Evolutionary conservation across 441 rosid species (phyloP).

Genomic region (Corymbia citriodora): DNA sequence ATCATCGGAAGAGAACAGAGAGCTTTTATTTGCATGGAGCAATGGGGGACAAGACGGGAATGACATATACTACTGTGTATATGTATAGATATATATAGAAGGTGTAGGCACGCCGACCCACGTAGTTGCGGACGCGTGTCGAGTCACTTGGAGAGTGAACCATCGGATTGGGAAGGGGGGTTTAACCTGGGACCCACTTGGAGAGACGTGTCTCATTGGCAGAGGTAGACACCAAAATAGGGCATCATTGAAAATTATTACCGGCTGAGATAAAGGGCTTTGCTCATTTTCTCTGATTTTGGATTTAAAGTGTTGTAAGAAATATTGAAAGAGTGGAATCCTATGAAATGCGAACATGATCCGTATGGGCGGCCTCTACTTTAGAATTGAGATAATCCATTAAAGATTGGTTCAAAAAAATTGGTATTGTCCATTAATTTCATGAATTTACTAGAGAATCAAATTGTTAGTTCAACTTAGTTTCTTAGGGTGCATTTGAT

Average conservation of each 20-base stretch:
- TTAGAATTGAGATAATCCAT: neutral
- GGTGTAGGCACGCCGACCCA: neutral
- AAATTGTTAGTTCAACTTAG: accelerated
- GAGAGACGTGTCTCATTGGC: neutral
- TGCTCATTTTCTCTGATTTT: neutral
- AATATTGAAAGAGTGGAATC: neutral
- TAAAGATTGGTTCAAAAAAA: too few relatives aligned
- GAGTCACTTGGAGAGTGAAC: neutral
- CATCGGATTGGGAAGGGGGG: neutral
- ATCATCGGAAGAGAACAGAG: neutral
- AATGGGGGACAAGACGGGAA: neutral
- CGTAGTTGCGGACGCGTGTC: slow-evolving; percentile 32
- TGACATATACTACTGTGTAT: neutral
- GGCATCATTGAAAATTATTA: neutral
- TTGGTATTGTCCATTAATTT: accelerated
- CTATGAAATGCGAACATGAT: neutral
- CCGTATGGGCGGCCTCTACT: neutral
- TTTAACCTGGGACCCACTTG: neutral
- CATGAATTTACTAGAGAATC: accelerated
- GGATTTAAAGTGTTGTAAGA: neutral
- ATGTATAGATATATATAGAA: slow-evolving; percentile 16
- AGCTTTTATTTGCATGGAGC: slow-evolving; percentile 8
- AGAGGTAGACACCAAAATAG: neutral
- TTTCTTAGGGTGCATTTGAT: too few relatives aligned
- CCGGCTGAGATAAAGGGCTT: neutral